These are phyloP conservation scores for Thermothelomyces thermophilus DNA, from an alignment of 2,329 filamentous ascomycete species.

Conservation along the genomic window DNA sequence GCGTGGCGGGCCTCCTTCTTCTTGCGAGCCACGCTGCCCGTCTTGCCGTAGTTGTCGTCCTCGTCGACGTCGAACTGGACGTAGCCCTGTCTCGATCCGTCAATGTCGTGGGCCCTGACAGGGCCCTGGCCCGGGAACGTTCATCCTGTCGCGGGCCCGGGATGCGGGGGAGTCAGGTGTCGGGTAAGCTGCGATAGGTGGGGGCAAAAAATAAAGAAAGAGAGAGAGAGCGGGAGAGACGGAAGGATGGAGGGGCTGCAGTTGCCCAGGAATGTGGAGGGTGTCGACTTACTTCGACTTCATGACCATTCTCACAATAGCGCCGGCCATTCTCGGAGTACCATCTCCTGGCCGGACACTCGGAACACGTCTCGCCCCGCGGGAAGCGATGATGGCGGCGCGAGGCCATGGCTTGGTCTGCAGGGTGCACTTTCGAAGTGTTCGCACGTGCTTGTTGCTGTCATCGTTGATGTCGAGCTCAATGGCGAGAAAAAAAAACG, in stretches of 20 bases:
- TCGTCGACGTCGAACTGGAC: conserved; percentile 54
- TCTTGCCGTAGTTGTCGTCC: conserved; percentile 60
- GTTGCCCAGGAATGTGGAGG: too few species aligned
- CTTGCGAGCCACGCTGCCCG: conserved; percentile 48
- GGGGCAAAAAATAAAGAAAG: background rate
- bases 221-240: background rate
- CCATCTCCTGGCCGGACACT: conserved; percentile 66
- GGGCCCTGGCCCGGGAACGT: too few species aligned
- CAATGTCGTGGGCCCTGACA: too few species aligned
- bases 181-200: background rate
- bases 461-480: too few species aligned
- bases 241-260: too few species aligned
- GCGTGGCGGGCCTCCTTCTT: conserved; percentile 52
- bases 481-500: too few species aligned
- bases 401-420: conserved; percentile 24
- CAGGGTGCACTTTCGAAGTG: background rate
- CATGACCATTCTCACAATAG: conserved; percentile 76
- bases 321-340: conserved; percentile 69
- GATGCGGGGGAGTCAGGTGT: background rate
- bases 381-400: conserved; percentile 44
- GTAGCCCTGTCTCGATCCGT: too few species aligned
- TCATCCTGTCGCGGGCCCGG: too few species aligned
- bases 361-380: conserved; percentile 48
- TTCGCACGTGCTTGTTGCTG: background rate
- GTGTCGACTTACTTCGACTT: conserved; percentile 62